Evolutionary conservation across 192 early-diverging fungal genomes (phyloP).

Genomic region (Gigaspora rosea): DNA sequence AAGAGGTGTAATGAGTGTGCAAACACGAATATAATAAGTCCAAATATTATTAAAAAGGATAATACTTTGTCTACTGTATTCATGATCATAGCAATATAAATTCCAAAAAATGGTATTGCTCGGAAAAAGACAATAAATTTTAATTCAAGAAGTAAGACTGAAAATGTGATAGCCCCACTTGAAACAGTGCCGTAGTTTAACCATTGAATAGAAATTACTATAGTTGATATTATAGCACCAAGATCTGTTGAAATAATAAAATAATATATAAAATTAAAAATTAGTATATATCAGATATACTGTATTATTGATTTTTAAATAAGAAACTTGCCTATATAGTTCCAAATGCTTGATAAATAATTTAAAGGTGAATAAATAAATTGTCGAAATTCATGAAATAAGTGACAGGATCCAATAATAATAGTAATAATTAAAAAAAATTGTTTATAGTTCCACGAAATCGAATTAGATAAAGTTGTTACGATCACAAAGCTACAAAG

Average conservation of each 20-base stretch:
- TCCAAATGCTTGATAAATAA: not conserved
- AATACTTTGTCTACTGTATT: not conserved
- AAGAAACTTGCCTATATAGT: not conserved
- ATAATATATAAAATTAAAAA: not conserved
- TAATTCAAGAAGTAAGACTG: not conserved
- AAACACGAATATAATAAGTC: not conserved
- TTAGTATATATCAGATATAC: not conserved
- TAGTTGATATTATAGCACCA: not conserved
- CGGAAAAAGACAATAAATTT: not conserved
- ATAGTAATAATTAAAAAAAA: not conserved
- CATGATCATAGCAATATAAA: conserved; percentile 6
- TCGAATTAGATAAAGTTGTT: not conserved
- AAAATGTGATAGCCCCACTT: not conserved
- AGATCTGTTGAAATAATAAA: too few relatives aligned
- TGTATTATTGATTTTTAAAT: not conserved
- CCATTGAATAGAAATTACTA: not conserved
- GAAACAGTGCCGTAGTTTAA: too few relatives aligned
- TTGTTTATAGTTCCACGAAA: not conserved
- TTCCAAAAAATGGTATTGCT: not conserved
- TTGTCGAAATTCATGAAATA: not conserved
- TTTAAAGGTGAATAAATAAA: not conserved
- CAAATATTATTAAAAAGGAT: not conserved
- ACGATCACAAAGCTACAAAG: not conserved
- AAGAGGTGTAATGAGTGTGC: not conserved
- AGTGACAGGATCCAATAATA: not conserved